Conservation (phyloP, 768 basidiomycete species). For the Tricholomella constricta region DNA sequence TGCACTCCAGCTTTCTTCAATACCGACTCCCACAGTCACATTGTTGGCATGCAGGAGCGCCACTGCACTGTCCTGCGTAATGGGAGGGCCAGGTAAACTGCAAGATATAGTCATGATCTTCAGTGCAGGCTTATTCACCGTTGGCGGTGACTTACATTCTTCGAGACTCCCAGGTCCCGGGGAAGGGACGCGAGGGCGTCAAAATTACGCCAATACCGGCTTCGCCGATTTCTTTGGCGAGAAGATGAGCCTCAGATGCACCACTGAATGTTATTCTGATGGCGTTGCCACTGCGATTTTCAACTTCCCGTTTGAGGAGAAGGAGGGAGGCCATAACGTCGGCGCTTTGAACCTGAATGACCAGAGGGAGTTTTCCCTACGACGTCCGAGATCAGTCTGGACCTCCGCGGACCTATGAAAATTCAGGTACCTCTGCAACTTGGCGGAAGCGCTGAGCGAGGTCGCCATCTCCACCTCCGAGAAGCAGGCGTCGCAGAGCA, state of each 20-base stretch:
- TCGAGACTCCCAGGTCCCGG: constrained; percentile 65
- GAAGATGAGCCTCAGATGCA: constrained; percentile 64
- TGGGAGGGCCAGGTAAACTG: constrained; percentile 71
- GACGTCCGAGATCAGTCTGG: not conserved
- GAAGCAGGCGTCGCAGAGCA: constrained; percentile 64
- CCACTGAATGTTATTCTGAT: constrained; percentile 66
- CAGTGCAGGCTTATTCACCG: not conserved
- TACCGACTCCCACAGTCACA: constrained; percentile 74
- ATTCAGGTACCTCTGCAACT: constrained; percentile 40
- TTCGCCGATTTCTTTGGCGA: constrained; percentile 67
- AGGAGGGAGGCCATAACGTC: constrained; percentile 83
- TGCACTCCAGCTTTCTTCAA: constrained; percentile 64
- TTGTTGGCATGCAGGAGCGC: constrained; percentile 64
- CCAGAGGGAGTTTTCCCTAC: constrained; percentile 71
- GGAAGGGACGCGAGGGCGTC: constrained; percentile 67
- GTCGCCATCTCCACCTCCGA: constrained; percentile 40
- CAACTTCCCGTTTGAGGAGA: constrained; percentile 64
- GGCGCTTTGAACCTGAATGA: constrained; percentile 73
- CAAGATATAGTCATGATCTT: not conserved
- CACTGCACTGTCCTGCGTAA: constrained; percentile 56
- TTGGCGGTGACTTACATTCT: constrained; percentile 50
- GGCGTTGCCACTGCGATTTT: constrained; percentile 38
- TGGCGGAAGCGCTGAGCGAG: constrained; percentile 46
- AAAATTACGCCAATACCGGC: constrained; percentile 50
- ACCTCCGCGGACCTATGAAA: not conserved